Conservation (phyloP, 805 yeast genomes). For the Candida glaebosa region DNA sequence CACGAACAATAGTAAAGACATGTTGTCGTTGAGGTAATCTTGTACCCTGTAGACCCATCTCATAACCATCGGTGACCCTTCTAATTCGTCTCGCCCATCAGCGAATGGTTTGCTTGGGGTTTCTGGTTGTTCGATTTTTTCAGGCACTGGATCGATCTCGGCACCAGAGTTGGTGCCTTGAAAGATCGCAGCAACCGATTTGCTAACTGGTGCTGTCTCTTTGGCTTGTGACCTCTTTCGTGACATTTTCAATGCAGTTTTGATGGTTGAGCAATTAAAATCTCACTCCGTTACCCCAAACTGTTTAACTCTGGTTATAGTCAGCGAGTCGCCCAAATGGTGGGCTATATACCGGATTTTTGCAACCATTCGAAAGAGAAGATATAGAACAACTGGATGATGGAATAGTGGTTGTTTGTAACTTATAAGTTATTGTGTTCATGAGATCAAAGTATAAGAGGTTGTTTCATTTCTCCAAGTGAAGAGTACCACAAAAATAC, state of each 20-base stretch:
- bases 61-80: conserved; percentile 18
- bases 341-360: too few species aligned
- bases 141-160: conserved; percentile 5
- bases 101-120: neutral
- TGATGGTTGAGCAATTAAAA: too few species aligned
- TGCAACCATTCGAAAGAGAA: too few species aligned
- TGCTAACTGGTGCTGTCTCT: neutral
- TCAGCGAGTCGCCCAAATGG: too few species aligned
- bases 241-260: conserved; percentile 8
- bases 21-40: conserved; percentile 35
- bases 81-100: conserved; percentile 9
- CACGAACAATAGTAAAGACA: conserved; percentile 26
- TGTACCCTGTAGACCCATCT: conserved; percentile 28
- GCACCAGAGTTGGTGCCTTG: neutral
- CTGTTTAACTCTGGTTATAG: too few species aligned
- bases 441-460: too few species aligned
- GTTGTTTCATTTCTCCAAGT: too few species aligned
- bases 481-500: too few species aligned
- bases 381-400: too few species aligned
- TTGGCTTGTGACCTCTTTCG: conserved; percentile 6
- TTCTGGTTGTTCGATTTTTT: conserved; percentile 1
- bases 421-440: too few species aligned
- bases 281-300: neutral
- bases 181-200: conserved; percentile 15
- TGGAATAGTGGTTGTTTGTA: too few species aligned